phyloP scores from a whole-genome alignment of 2,329 filamentous ascomycete species.

The Fusarium succisae region DNA sequence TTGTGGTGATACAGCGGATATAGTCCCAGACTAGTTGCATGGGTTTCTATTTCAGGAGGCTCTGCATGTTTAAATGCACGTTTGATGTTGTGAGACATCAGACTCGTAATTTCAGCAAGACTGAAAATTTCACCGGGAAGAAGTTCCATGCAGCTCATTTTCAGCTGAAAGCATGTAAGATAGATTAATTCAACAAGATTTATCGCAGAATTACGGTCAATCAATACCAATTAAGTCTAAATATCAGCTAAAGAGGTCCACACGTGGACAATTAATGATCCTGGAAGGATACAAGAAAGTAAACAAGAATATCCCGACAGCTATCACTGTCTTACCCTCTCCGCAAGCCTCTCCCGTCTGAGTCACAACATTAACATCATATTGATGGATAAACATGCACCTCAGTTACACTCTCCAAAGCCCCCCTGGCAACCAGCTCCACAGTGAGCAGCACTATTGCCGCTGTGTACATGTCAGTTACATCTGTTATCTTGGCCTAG shows the following conservation, averaged over 20 bases:
- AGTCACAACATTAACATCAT: neutral
- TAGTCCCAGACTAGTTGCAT: neutral
- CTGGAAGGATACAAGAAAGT: slow-evolving; percentile 4
- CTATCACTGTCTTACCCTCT: neutral
- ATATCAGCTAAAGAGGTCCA: neutral
- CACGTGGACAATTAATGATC: neutral
- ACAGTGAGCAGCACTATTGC: slow-evolving; percentile 43
- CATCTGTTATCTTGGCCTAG: neutral
- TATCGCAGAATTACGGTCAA: neutral
- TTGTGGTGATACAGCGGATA: neutral
- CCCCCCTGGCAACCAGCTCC: slow-evolving; percentile 47
- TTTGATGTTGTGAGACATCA: neutral
- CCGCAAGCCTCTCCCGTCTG: slow-evolving; percentile 13
- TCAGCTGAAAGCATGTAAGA: neutral
- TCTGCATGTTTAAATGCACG: neutral
- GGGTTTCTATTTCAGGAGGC: neutral
- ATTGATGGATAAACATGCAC: neutral
- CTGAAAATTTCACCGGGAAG: neutral
- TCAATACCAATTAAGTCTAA: neutral
- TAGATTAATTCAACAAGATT: neutral
- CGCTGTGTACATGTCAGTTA: slow-evolving; percentile 36
- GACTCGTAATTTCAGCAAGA: neutral
- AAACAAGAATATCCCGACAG: slow-evolving; percentile 2
- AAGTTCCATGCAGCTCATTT: neutral
- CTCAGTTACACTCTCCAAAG: slow-evolving; percentile 47